Conservation (phyloP, 2,329 filamentous ascomycete genomes). For the Calonectria naviculata region DNA sequence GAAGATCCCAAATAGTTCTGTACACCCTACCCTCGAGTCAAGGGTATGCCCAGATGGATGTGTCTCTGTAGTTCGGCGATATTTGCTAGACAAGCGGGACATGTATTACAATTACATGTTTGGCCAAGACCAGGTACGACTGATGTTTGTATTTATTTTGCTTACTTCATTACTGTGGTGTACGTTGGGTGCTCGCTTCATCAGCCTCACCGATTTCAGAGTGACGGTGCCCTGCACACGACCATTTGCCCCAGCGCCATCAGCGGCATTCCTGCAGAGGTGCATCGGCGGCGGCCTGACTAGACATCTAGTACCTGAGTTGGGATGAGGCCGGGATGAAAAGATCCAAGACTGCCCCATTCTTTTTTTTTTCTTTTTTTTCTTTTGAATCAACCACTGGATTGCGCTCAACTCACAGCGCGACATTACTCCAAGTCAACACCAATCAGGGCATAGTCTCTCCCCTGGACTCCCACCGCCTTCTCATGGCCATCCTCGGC, state of each 20-base stretch:
- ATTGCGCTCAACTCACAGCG: not conserved
- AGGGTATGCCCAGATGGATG: not conserved
- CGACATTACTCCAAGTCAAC: not conserved
- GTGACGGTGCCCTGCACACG: not conserved
- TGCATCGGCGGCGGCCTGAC: not conserved
- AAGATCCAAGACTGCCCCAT: not conserved
- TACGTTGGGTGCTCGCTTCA: not conserved
- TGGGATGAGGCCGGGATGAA: not conserved
- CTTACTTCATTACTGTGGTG: not conserved
- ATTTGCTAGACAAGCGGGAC: not conserved
- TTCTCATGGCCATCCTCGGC: not conserved
- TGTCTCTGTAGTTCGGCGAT: slow-evolving; percentile 2
- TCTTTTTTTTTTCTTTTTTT: not conserved
- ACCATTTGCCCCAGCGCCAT: not conserved
- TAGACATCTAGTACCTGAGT: not conserved
- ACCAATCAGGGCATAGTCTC: not conserved
- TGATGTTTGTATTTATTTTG: not conserved
- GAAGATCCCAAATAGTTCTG: not conserved
- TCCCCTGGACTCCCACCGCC: not conserved
- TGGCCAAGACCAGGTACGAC: not conserved
- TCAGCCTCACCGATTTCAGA: not conserved
- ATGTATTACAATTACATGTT: not conserved
- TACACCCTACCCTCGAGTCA: not conserved
- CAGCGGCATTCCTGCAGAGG: not conserved
- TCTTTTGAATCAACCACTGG: not conserved